Evolutionary conservation across 495 filamentous ascomycete species (phyloP), one percentile per base, ranked within the genome.

Genomic region (Aspergillus saccharolyticus): DNA sequence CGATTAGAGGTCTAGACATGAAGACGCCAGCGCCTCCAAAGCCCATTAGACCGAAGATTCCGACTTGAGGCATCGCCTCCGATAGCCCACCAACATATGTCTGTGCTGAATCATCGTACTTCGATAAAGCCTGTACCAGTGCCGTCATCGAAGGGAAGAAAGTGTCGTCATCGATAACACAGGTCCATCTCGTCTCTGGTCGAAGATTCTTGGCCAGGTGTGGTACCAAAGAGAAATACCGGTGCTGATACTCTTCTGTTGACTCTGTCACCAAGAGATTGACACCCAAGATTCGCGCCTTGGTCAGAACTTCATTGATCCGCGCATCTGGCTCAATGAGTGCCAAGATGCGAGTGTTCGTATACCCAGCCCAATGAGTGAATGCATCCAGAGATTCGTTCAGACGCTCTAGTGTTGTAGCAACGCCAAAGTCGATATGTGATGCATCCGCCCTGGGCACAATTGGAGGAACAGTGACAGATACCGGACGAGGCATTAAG

Each of bases 111-210:
- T 78, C 64, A 53, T 84, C 75, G 62, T 82, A 81, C 20, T 66
- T 50, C 16, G 30, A 55, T 1, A 86, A 66, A 24, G 72, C 78
- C 2, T 72, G 56, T 4, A 81, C 65, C n/a, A 87, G 65, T 15
- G 68, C 67, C 14, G 67, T 55, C 67, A 85, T 75, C 18, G 76
- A 81, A 0, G 78, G 72, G 70, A 85, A 84, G 61, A 87, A 87
- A 4, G 86, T 88, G 64, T 89, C 86, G 67, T 89, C 86, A 65
- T 89, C 85, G 24, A 88, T 75, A 30, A 89, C 73, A 49, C 74
- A 80, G 14, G 79, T 73, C 85, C 85, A 89, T 30, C 72, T 66
- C 0, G 82, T 86, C 2, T 72, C 53, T 1, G 75, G 69, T 9
- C 74, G 74, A n/a, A 74, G 59, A 53, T 77, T 63, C 7, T 73